Evolutionary conservation across 1,284 basidiomycete species (phyloP).

Genomic region (Blastosporella zonata): DNA sequence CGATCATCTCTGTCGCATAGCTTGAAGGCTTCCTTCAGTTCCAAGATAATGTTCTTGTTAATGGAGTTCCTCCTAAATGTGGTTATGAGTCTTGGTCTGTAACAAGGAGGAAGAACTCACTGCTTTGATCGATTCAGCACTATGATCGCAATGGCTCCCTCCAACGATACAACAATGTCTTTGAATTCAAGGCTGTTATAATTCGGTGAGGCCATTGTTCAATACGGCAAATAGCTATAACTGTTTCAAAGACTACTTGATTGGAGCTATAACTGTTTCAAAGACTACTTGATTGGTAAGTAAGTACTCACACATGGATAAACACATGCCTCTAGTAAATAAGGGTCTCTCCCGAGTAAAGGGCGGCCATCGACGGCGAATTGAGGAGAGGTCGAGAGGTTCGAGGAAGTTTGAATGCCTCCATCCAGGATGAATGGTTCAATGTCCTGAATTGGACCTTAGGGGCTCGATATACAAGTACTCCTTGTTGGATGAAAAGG

Average conservation of each 20-base stretch:
- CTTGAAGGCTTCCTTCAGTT: constrained; percentile 43
- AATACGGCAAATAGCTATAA: too few species aligned
- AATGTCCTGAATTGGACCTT: too few species aligned
- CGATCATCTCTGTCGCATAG: constrained; percentile 50
- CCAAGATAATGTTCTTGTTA: constrained; percentile 29
- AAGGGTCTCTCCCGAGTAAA: neutral
- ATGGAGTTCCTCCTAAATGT: constrained; percentile 46
- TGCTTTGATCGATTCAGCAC: constrained; percentile 43
- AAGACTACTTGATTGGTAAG: neutral
- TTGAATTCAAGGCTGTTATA: constrained; percentile 40
- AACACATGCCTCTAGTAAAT: neutral
- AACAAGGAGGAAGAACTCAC: constrained; percentile 28
- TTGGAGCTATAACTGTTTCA: neutral
- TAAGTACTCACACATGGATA: neutral
- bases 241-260: neutral
- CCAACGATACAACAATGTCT: constrained; percentile 38
- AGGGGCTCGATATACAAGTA: too few species aligned
- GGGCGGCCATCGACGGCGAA: neutral
- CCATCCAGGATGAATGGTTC: too few species aligned
- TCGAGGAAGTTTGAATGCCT: too few species aligned
- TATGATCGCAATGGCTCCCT: constrained; percentile 40
- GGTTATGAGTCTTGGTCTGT: too few species aligned
- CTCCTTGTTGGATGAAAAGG: too few species aligned
- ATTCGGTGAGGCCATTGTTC: constrained; percentile 35
- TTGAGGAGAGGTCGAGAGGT: neutral